Base-by-base conservation (phyloP, 768 basidiomycete genomes). In the Tremella mesenterica region DNA sequence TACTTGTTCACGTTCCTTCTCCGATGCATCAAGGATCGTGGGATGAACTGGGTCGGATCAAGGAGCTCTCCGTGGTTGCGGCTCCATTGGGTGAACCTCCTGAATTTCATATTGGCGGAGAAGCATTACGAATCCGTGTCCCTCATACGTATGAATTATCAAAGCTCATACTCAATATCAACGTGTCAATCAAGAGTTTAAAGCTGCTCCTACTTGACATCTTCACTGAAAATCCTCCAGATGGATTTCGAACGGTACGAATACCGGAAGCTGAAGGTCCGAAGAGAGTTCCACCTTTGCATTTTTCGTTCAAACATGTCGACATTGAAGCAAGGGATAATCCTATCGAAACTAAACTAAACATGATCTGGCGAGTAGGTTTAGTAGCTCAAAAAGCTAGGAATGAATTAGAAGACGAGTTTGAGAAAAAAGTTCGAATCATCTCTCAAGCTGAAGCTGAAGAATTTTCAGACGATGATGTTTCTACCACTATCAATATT, bases 271-370 rank as follows among this genome's bases (percentile, higher is more conserved):
- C 83, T 0, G 88, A 93, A 70, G 78, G 75, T 2, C 81, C 90
- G 0, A 95, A 89, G 72, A 60, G 67, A 0, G 73, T 90, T 2
- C 88, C 88, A 0, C 77, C 78, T 50, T 66, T 92, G 41, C 74
- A 75, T 0, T 65, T 93, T 41, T 75, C 69, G 9, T 71, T 91
- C 46, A 76, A 78, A n/a, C 77, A 77, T 39, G 63, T 93, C 29
- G 82, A 81, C 44, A 63, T 88, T 8, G 90, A 95, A 71, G 83
- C 83, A 23, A 81, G 82, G 21, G 92, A 97, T 70, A 86, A 90
- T 61, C 80, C 83, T 1, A 81, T 95, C 52, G 92, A 97, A 72
- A 79, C 80, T 14, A 81, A 78, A 54, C 73, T 95, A 18, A 85
- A 81, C 30, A 76, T 85, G 8, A 85, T 88, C 27, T 86, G 81